phyloP scores from a whole-genome alignment of 306 rosid species.

The Pachyrhizus erosus region DNA sequence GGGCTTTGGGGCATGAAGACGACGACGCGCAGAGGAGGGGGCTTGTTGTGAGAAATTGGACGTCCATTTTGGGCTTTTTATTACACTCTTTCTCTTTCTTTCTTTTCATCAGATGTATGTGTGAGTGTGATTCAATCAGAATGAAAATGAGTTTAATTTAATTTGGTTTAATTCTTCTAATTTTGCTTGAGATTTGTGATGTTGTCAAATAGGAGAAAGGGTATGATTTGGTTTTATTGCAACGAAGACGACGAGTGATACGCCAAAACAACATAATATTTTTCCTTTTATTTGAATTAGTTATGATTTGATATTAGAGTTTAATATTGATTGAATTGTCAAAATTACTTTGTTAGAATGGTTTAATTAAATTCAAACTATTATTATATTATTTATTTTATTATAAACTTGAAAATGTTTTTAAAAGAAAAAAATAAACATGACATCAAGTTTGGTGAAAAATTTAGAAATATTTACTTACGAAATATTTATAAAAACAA shows the following conservation, averaged over 20 bases:
- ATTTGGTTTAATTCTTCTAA: background rate
- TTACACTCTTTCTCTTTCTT: background rate
- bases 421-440: too few relatives aligned
- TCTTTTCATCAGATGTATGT: too few relatives aligned
- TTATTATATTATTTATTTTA: too few relatives aligned
- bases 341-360: too few relatives aligned
- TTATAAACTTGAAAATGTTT: too few relatives aligned
- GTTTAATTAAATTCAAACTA: too few relatives aligned
- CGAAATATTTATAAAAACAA: too few relatives aligned
- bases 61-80: conserved; percentile 79
- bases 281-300: too few relatives aligned
- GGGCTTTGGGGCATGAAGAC: conserved; percentile 89
- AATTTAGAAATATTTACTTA: too few relatives aligned
- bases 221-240: conserved; percentile 6
- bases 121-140: background rate
- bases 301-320: too few relatives aligned
- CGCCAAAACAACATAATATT: background rate
- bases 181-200: background rate
- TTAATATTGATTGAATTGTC: too few relatives aligned
- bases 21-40: conserved; percentile 73
- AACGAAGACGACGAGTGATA: background rate
- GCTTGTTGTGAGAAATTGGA: conserved; percentile 61
- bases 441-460: too few relatives aligned
- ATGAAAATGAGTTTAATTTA: background rate
- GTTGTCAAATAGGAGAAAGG: background rate